Percentiles rank a stretch among this genome's conserved stretches.
Evolutionary conservation across 257 asterid genomes (phyloP).

Genomic region (Coffea canephora): DNA sequence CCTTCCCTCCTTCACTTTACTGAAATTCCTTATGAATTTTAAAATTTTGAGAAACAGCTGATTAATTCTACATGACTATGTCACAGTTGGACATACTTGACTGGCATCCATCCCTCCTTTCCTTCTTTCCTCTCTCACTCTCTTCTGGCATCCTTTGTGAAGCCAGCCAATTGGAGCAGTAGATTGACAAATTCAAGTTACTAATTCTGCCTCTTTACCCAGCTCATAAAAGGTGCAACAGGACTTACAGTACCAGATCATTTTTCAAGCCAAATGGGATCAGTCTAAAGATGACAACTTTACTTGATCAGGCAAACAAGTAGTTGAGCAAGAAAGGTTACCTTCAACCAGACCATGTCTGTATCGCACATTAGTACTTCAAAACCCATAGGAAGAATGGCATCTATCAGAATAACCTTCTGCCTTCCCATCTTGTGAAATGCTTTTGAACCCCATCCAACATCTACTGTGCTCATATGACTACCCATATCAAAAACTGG

Average conservation of each 20-base stretch:
- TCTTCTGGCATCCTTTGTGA: not conserved
- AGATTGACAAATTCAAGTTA: not conserved
- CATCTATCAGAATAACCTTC: constrained; percentile 83
- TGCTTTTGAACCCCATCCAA: constrained; percentile 93
- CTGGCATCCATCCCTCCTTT: not conserved
- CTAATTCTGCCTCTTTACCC: not conserved
- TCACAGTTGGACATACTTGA: not conserved
- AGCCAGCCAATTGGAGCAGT: not conserved
- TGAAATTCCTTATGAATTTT: not conserved
- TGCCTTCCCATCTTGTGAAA: constrained; percentile 99
- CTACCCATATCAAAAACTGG: constrained; percentile 99
- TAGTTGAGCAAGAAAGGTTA: constrained; percentile 32
- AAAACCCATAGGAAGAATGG: constrained; percentile 79
- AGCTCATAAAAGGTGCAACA: not conserved
- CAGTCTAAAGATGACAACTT: not conserved
- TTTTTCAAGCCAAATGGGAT: not conserved
- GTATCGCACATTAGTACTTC: constrained; percentile 98
- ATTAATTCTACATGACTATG: too few relatives aligned
- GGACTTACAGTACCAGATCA: not conserved
- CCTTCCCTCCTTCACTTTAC: not conserved
- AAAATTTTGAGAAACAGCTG: not conserved
- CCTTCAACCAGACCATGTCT: constrained; percentile 99
- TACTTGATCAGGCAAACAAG: constrained; percentile 12
- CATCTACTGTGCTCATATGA: constrained; percentile 94
- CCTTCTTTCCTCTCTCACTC: not conserved